Evolutionary conservation across 2,329 filamentous ascomycete species (phyloP), one percentile per base, ranked within the genome.

Genomic region (Scorias spongiosa): DNA sequence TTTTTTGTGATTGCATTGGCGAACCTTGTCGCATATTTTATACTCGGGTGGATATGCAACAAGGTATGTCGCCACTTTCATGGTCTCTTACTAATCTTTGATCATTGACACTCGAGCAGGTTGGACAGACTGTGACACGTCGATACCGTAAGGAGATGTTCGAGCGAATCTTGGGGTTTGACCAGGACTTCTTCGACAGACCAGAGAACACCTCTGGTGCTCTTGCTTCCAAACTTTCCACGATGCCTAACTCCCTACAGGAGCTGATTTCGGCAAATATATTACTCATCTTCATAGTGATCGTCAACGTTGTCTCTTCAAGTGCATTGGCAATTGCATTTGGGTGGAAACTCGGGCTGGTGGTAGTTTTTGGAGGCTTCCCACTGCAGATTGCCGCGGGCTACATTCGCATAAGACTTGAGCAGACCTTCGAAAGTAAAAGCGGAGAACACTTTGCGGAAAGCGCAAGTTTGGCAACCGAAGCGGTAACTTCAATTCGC

Each of bases 301-400:
- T 81, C 17, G 80, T 84, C 56, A 80, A 75, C 41, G 61, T 88
- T 2, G 53, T 76, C 8, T 82, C 81, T 0, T 76, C 74, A 7
- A 62, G 84, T 11, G 65, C 71, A 38, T 80, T 88, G 42, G 71
- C 80, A 1, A 86, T 84, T 53, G 66, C 71, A 3, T 85, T 81
- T 56, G 80, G 80, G 1, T 88, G 84, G 84, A 88, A 86, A 57
- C 67, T 89, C 8, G 76, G 79, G 0, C 63, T 86, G 0, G 78
- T 88, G 0, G 71, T 75, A 0, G 64, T 78, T 8, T 81, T 76
- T 51, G 75, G 81, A 1, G 65, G 67, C 0, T 57, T 75, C 43
- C 74, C 74, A 1, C 58, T 70, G 7, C 66, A 74, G 2, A 60
- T 75, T 7, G 50, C 59, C 3, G 67, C 70, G 10, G 68, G 67